phyloP scores from a whole-genome alignment of 2,329 filamentous ascomycete genomes.

The Stylonectria norvegica region DNA sequence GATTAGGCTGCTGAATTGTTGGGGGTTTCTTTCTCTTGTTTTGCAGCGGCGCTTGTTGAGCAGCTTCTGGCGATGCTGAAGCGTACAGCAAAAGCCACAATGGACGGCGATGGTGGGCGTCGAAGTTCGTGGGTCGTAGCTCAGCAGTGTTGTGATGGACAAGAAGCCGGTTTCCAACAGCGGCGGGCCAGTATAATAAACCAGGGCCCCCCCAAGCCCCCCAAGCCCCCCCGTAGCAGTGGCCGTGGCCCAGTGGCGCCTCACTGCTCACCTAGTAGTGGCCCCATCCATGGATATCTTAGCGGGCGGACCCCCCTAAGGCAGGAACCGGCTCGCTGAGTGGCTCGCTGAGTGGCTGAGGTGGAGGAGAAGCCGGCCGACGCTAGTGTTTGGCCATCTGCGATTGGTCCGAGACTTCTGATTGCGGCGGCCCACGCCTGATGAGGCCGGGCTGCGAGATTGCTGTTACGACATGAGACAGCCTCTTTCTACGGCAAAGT shows the following conservation, averaged over 20 bases:
- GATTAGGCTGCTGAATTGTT: constrained; percentile 2
- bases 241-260: constrained; percentile 3
- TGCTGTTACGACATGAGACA: constrained; percentile 26
- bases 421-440: constrained; percentile 26
- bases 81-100: too few relatives aligned
- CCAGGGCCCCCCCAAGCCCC: constrained; percentile 6
- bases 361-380: constrained; percentile 6
- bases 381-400: constrained; percentile 7
- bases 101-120: not conserved
- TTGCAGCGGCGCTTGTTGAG: too few relatives aligned
- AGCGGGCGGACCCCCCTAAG: constrained; percentile 5
- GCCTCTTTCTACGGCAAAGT: constrained; percentile 15
- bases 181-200: constrained; percentile 14
- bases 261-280: constrained; percentile 2
- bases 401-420: constrained; percentile 20
- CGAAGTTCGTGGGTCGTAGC: too few relatives aligned
- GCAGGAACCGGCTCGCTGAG: constrained; percentile 19
- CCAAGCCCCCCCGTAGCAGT: constrained; percentile 5
- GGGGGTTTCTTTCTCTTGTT: constrained; percentile 2
- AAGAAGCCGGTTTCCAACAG: constrained; percentile 8
- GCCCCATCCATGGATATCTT: constrained; percentile 1
- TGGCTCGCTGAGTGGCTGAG: constrained; percentile 18
- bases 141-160: not conserved
- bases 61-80: too few relatives aligned
- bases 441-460: constrained; percentile 24